Evolutionary conservation across 164 flowering plant genomes (phyloP), one percentile per base, ranked within the genome.

Genomic region (Brasenia schreberi): DNA sequence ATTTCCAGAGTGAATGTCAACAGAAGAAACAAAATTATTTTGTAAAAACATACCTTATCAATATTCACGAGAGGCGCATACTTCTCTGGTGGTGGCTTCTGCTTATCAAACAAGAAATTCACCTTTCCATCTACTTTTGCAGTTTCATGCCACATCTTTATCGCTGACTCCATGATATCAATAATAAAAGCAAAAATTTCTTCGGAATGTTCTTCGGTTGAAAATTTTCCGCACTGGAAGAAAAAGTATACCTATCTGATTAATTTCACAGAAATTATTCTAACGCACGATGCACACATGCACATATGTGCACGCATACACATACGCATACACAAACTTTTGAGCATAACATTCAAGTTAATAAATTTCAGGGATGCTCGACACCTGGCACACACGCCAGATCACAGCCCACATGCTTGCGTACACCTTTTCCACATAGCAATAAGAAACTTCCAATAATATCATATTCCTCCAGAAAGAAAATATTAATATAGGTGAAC

Each of bases 141-240:
- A 62, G 88, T 81, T 73, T 89, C 88, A 79, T 92, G 96, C 95
- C 96, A 92, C 19, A 85, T 72, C 68, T 84, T 92, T 53, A 92
- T 78, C 69, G 93, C 86, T 42, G 80, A 70, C 80, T 89, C 98
- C 87, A 92, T 85, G 59, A 85, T 88, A 71, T 85, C 84, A 69
- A 83, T 85, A 67, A 85, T 73, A 64, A 89, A 92, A 63, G 91
- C 77, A 71, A 88, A 84, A 61, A 83, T 73, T 0, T 86, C 85
- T 65, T 74, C 74, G 64, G 80, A 80, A 58, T 33, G 53, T 65
- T 89, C 95, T 79, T 85, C 88, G 68, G 80, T 63, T 69, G 78
- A 84, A 77, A 74, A 77, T 67, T 83, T 87, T 62, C 72, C 84
- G 67, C 33, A 12, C 63, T 61, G 63, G 18, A 61, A 23, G 9